Percentiles rank a stretch among this genome's conserved stretches.
These are phyloP conservation scores for Magnolia kwangsiensis DNA, from an alignment of 164 flowering plant species.

Conservation along the genomic window DNA sequence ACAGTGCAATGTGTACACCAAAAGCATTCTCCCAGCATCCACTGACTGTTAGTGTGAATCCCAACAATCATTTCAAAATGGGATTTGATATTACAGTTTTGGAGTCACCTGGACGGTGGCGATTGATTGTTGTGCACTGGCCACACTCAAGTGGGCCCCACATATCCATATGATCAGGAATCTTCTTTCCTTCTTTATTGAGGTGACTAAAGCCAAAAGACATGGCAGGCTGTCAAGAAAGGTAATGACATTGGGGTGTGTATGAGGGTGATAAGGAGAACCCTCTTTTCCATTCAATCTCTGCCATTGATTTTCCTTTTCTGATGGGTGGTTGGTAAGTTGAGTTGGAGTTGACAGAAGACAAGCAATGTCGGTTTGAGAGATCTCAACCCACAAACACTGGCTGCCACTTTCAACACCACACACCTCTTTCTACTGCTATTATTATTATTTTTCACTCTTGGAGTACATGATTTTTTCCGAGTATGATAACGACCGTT, in stretches of 20 bases:
- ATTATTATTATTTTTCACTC: neutral
- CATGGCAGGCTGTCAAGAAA: conserved; percentile 20
- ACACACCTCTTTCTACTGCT: neutral
- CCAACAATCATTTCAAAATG: no score
- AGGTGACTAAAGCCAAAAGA: conserved; percentile 30
- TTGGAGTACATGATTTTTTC: neutral
- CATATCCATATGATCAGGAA: conserved; percentile 14
- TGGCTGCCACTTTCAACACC: neutral
- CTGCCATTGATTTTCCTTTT: neutral
- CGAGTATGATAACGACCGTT: conserved; percentile 24
- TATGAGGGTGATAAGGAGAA: conserved; percentile 16
- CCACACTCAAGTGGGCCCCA: neutral
- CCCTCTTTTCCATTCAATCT: conserved; percentile 22
- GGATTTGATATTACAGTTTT: no score
- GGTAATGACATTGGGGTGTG: conserved; percentile 10
- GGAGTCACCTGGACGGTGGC: neutral
- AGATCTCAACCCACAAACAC: neutral
- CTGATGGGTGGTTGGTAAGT: conserved; percentile 1
- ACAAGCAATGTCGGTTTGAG: neutral
- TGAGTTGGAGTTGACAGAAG: neutral
- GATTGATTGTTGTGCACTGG: neutral
- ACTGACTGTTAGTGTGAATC: no score
- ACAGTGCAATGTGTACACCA: no score
- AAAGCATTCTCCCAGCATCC: no score
- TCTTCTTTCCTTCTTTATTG: conserved; percentile 37